Evolutionary conservation across 257 asterid species (phyloP).

Genomic region (Solanum bulbocastanum): DNA sequence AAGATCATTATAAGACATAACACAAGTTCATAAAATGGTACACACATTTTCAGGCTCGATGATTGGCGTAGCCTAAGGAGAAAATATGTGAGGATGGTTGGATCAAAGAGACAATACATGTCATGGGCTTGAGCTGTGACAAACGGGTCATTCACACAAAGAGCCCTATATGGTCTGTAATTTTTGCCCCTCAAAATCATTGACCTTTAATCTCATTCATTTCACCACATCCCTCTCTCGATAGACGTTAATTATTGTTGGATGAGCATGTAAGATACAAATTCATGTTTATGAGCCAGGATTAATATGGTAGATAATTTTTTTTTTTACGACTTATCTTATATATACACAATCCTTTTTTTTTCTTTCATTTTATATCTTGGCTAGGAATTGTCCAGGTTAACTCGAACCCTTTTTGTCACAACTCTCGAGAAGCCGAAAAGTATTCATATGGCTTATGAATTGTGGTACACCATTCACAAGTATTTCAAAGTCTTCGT

Average conservation of each 20-base stretch:
- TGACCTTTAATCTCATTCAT: neutral
- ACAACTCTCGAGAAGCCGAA: no score
- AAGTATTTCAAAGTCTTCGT: neutral
- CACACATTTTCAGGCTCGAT: neutral
- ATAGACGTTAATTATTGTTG: no score
- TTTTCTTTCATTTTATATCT: neutral
- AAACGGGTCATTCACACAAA: neutral
- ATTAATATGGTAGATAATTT: no score
- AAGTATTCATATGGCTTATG: no score
- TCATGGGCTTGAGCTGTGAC: neutral
- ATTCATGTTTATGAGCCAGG: neutral
- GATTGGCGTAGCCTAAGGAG: neutral
- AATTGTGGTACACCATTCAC: neutral
- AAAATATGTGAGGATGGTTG: neutral
- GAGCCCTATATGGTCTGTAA: no score
- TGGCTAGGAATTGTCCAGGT: neutral
- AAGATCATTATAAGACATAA: rapidly evolving
- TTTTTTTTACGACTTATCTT: neutral
- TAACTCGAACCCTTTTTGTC: no score
- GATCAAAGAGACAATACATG: neutral
- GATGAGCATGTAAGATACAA: neutral
- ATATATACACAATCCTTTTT: neutral
- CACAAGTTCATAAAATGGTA: neutral
- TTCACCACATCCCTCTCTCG: neutral
- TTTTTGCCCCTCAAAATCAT: no score